These are phyloP conservation scores for Adansonia gregorii DNA, from an alignment of 441 rosid genomes.

Conservation along the genomic window DNA sequence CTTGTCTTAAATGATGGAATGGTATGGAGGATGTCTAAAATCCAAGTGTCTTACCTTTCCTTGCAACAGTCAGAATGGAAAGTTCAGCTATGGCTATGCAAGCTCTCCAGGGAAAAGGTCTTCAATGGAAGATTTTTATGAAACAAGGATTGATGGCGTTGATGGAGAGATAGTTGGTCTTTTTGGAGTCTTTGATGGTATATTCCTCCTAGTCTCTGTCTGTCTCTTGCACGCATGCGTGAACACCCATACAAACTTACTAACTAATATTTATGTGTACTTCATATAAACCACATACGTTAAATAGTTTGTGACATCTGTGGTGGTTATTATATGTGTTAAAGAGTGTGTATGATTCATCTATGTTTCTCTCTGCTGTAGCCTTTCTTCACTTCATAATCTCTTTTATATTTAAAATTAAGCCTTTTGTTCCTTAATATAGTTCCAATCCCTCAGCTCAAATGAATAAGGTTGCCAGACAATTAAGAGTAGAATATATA, in stretches of 20 bases:
- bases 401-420: neutral
- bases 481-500: neutral
- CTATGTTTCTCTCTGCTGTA: neutral
- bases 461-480: slow-evolving; percentile 3
- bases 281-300: neutral
- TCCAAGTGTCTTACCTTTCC: slow-evolving; percentile 23
- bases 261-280: neutral
- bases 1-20: slow-evolving; percentile 14
- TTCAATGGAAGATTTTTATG: slow-evolving; percentile 98
- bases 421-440: neutral
- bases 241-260: neutral
- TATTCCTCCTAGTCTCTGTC: slow-evolving; percentile 15
- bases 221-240: neutral
- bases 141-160: slow-evolving; percentile 89
- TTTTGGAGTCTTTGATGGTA: slow-evolving; percentile 98
- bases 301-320: neutral
- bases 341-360: neutral
- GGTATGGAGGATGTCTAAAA: slow-evolving; percentile 16
- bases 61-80: slow-evolving; percentile 79
- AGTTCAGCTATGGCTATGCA: slow-evolving; percentile 97
- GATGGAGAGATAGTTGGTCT: slow-evolving; percentile 90
- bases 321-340: neutral
- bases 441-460: neutral
- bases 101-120: slow-evolving; percentile 97
- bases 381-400: neutral